A percentile compares a stretch with the other conserved stretches of the same genome.
Conservation (phyloP, 1,284 basidiomycete species). For the Cutaneotrichosporon cutaneum region DNA sequence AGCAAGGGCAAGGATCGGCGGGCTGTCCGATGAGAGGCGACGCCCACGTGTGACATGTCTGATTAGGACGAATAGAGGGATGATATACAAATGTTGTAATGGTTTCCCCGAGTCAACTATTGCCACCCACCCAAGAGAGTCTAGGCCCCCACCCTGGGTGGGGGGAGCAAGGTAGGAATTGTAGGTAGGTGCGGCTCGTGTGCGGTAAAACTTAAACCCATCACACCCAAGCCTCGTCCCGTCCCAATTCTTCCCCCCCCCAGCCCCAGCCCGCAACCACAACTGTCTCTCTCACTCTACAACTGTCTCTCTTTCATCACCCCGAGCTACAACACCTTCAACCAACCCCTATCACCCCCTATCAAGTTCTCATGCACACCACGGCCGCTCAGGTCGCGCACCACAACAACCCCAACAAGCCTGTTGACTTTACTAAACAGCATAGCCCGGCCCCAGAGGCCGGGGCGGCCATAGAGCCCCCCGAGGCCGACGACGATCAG, state of each 20-base stretch:
- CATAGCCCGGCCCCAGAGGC: not conserved
- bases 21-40: no score
- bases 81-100: no score
- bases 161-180: no score
- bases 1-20: no score
- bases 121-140: no score
- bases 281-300: not conserved
- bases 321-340: not conserved
- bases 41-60: no score
- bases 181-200: no score
- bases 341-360: not conserved
- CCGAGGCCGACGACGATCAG: not conserved
- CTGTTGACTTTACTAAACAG: not conserved
- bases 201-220: not conserved
- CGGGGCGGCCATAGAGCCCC: not conserved
- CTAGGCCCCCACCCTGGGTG: no score
- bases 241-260: not conserved
- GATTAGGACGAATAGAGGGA: no score
- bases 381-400: conserved; percentile 12
- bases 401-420: not conserved
- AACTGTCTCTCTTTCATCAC: not conserved
- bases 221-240: not conserved
- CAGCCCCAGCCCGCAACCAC: not conserved
- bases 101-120: no score
- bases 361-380: conserved; percentile 13